A percentile compares a stretch with the other conserved stretches of the same genome.
phyloP scores from a whole-genome alignment of 306 rosid genomes.

The Urtica urens region DNA sequence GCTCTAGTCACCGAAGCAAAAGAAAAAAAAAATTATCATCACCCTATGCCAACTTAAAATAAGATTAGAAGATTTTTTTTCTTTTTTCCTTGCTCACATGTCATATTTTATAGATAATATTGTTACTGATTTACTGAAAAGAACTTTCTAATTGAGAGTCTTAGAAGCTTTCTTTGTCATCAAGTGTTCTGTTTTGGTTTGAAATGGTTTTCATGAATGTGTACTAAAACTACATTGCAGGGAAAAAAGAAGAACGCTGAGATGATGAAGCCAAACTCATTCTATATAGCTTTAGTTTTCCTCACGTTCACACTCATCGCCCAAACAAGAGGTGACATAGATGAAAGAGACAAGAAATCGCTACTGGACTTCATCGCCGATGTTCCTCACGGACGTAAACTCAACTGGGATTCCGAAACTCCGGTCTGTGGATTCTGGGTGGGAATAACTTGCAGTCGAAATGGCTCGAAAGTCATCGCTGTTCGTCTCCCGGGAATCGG shows the following conservation, averaged over 20 bases:
- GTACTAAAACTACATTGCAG: slow-evolving; percentile 29
- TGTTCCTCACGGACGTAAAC: slow-evolving; percentile 50
- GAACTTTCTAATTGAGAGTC: no score
- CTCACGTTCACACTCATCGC: slow-evolving; percentile 26
- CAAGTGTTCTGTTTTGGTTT: no score
- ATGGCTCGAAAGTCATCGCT: slow-evolving; percentile 34
- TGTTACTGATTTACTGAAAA: no score
- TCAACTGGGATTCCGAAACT: slow-evolving; percentile 49
- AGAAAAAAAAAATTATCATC: slow-evolving; percentile 5
- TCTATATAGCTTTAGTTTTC: slow-evolving; percentile 18
- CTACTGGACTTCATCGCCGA: slow-evolving; percentile 47
- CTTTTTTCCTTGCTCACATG: background rate
- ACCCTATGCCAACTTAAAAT: slow-evolving; percentile 1
- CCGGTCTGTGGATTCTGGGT: slow-evolving; percentile 56
- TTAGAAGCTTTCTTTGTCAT: no score
- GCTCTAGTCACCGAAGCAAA: slow-evolving; percentile 16
- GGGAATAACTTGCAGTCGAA: slow-evolving; percentile 45
- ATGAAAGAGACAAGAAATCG: slow-evolving; percentile 53
- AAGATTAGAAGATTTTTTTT: background rate
- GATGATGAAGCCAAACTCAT: slow-evolving; percentile 37
- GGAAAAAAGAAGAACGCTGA: slow-evolving; percentile 32
- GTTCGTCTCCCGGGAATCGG: slow-evolving; percentile 64
- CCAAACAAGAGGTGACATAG: slow-evolving; percentile 40
- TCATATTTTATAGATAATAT: no score
- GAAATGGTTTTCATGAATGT: no score